Base-by-base conservation (phyloP, 140 eudicot genomes). In the Bidens hawaiensis region DNA sequence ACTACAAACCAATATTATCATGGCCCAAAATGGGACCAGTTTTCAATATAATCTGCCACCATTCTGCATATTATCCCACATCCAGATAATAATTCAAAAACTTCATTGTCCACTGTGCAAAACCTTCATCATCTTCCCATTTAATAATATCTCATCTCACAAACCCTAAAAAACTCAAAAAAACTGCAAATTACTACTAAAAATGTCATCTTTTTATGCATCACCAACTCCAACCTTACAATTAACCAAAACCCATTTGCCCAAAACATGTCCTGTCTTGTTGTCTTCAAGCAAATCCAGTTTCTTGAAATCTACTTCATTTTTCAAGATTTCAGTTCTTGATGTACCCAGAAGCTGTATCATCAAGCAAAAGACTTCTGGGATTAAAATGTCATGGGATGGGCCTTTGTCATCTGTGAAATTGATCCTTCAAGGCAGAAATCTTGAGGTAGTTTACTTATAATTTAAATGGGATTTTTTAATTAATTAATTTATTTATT, bases 371-470 rank as follows among this genome's bases (percentile, higher is more conserved):
- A 52, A 16, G 22, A 52, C 72, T 17, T 11, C 12, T 42, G 70
- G 72, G 18, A 49, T 79, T 51, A 75, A 75, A 34, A 91, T 91
- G 96, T 69, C 98, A 3, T 91, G 98, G 98, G 96, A 80, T 61
- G 98, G 96, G 34, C 85, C 98, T 62, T 88, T 91, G 28, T 82
- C 96, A 14, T 78, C 91, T 1, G 98, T 87, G 49, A 91, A 87
- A 48, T 65, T 87, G 40, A 91, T 91, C 68, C 79, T 91, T 33
- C 98, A 91, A 72, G 95, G 91, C 74, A 88, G 71, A 42, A 79
- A 91, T 68, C 56, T 91, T 31, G 84, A 91, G 91, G 98, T 91
- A 56, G 53, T 38, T n/a, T n/a, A n/a, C n/a, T n/a, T n/a, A n/a
- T n/a, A n/a, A n/a, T n/a, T n/a, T n/a, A n/a, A n/a, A n/a, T n/a